Evolutionary conservation across 306 rosid species (phyloP).

Genomic region (Ziziphus jujuba): DNA sequence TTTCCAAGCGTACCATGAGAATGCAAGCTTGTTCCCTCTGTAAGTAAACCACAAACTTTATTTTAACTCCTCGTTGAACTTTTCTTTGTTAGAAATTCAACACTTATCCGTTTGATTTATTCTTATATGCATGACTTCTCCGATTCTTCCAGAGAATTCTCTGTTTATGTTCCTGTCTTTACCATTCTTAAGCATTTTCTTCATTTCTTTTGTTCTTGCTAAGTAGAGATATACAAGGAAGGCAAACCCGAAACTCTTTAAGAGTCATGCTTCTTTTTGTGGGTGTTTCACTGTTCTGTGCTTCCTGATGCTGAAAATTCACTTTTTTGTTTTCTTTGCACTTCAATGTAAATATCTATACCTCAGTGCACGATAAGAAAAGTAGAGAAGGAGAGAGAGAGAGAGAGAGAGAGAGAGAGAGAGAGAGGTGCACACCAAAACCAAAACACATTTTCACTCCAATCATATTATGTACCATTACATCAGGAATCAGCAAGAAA

Average conservation of each 20-base stretch:
- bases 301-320: slow-evolving; percentile 12
- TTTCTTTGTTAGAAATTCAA: not conserved
- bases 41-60: slow-evolving; percentile 31
- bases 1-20: slow-evolving; percentile 27
- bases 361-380: slow-evolving; percentile 23
- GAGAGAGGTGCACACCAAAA: slow-evolving; percentile 75
- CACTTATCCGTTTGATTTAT: slow-evolving; percentile 8
- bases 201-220: slow-evolving; percentile 1
- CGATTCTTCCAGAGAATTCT: not conserved
- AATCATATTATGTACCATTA: slow-evolving; percentile 65
- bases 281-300: slow-evolving; percentile 3
- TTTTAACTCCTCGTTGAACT: not conserved
- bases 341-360: slow-evolving; percentile 1
- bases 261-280: slow-evolving; percentile 10
- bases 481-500: slow-evolving; percentile 54
- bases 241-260: not conserved
- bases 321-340: slow-evolving; percentile 2
- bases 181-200: slow-evolving; percentile 10
- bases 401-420: slow-evolving; percentile 32
- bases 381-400: slow-evolving; percentile 31
- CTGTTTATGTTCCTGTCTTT: not conserved
- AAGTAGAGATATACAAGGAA: slow-evolving; percentile 3
- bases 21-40: slow-evolving; percentile 23
- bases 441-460: slow-evolving; percentile 77
- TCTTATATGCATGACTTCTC: slow-evolving; percentile 11